phyloP scores from a whole-genome alignment of 257 asterid species.

The Lavandula angustifolia region DNA sequence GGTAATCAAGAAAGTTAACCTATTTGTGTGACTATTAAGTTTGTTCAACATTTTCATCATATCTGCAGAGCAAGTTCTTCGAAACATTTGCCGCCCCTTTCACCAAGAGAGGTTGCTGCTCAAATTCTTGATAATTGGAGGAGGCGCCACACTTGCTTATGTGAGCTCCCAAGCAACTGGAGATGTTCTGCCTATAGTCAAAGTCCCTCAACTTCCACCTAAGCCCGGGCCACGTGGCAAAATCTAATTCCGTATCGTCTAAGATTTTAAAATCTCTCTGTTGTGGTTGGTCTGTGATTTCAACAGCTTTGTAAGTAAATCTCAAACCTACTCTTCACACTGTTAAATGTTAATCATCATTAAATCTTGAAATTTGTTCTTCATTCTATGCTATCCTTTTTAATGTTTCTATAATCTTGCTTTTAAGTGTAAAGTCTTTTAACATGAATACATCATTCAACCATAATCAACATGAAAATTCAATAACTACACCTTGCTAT shows the following conservation, averaged over 20 bases:
- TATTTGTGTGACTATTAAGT: neutral
- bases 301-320: constrained; percentile 61
- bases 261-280: constrained; percentile 20
- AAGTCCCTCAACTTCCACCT: constrained; percentile 97
- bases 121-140: constrained; percentile 90
- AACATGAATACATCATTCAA: too few relatives aligned
- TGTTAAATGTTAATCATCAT: constrained; percentile 24
- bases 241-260: constrained; percentile 42
- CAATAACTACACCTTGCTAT: neutral
- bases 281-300: constrained; percentile 38
- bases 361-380: constrained; percentile 31
- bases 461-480: too few relatives aligned
- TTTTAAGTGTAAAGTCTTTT: too few relatives aligned
- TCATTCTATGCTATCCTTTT: neutral
- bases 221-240: constrained; percentile 81
- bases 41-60: neutral
- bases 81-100: constrained; percentile 98
- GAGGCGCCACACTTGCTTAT: constrained; percentile 82
- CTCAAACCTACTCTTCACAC: constrained; percentile 40
- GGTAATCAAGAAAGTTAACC: neutral
- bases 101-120: constrained; percentile 97
- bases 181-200: constrained; percentile 85
- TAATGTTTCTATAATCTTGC: neutral
- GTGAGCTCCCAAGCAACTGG: constrained; percentile 82
- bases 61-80: constrained; percentile 85